phyloP scores from a whole-genome alignment of 2,329 filamentous ascomycete genomes.

The Seiridium unicorne region DNA sequence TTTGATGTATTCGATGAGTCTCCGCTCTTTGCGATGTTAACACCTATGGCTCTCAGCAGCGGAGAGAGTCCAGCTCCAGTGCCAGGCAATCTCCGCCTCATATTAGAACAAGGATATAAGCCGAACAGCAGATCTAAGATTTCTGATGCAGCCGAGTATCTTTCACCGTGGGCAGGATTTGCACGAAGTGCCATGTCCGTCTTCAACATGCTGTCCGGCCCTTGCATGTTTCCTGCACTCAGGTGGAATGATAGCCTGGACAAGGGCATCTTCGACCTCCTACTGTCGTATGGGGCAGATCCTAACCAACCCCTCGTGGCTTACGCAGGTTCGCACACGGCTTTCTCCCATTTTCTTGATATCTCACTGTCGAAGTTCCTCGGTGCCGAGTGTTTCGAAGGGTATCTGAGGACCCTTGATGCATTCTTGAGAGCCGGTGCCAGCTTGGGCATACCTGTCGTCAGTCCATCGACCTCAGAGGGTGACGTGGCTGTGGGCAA shows the following conservation, averaged over 20 bases:
- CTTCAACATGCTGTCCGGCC: background rate
- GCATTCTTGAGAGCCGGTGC: background rate
- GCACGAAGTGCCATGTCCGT: background rate
- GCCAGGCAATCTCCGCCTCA: background rate
- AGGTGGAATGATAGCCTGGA: background rate
- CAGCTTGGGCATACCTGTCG: background rate
- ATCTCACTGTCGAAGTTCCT: background rate
- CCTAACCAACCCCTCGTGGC: background rate
- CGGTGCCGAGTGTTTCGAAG: background rate
- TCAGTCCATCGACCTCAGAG: no score
- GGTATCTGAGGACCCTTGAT: background rate
- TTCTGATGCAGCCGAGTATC: background rate
- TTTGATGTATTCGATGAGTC: background rate
- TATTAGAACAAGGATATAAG: background rate
- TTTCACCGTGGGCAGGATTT: background rate
- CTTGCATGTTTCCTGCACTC: background rate
- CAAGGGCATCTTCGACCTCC: background rate
- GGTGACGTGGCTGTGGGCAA: no score
- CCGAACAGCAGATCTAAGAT: background rate
- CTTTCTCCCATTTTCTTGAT: background rate
- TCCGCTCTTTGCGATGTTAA: background rate
- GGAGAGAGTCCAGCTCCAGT: background rate
- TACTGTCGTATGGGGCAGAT: background rate
- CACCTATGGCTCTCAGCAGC: background rate
- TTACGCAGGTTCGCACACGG: background rate